Base-by-base conservation (phyloP, 257 asterid species). In the Striga asiatica region DNA sequence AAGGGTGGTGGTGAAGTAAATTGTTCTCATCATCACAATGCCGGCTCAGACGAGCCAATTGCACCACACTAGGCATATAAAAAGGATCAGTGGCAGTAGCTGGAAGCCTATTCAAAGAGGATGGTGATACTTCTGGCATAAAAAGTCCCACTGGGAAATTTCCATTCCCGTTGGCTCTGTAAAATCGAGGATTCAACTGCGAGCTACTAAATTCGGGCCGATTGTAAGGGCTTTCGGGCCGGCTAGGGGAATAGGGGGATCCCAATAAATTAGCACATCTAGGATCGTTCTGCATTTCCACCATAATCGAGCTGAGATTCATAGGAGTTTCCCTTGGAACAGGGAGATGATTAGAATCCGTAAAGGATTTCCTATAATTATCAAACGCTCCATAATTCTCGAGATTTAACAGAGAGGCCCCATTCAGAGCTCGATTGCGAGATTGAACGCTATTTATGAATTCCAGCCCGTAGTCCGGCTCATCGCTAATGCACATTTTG, bases 401-500 rank as follows among this genome's bases (percentile, higher is more conserved):
- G 0, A 58, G 60, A 68, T 52, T 65, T 64, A 54, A 25, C 48
- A 28, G 34, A 19, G 47, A 8, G 46, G 61, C 50, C 56, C 73
- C 69, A 41, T 66, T 50, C 4, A 27, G 45, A 46, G 66, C 68
- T 31, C 46, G 73, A 54, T 64, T 76, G 61, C 61, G 50, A 55
- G 70, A 45, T 49, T 23, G 75, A 38, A 34, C 58, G 56, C 66
- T 70, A 45, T 68, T 66, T 19, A 28, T 41, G 65, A 58, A 66
- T 6, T 54, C 61, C 3, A 45, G 58, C 37, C 41, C 46, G 21
- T 62, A 66, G 58, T 69, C 78, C 28, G 50, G 77, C 66, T 74
- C 76, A 51, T 79, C 76, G 46, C 56, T 57, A 66, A 82, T 50
- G 61, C 64, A 68, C 85, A 84, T 73, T 59, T 65, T 71, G 56